Conservation (phyloP, 768 basidiomycete genomes). For the button mushroom (Agaricus bisporus) region DNA sequence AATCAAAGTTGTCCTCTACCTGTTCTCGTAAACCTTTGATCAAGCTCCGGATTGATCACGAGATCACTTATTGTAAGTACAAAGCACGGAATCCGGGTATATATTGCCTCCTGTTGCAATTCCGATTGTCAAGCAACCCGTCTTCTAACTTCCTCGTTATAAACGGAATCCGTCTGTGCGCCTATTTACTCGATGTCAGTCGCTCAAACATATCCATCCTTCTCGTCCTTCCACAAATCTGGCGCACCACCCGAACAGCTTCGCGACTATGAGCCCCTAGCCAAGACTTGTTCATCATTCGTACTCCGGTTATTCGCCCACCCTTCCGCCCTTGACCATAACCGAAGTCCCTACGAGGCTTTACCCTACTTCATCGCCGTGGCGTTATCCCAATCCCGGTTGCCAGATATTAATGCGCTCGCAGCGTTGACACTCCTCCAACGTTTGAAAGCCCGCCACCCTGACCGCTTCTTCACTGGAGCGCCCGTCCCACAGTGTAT, state of each 20-base stretch:
- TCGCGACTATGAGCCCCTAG: conserved; percentile 7
- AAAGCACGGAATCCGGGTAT: background rate
- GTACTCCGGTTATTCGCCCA: conserved; percentile 2
- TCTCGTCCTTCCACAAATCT: background rate
- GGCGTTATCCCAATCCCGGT: conserved; percentile 7
- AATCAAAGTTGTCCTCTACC: no score
- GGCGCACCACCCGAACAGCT: background rate
- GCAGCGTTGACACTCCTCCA: conserved; percentile 8
- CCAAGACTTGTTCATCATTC: conserved; percentile 9
- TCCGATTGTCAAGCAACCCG: background rate
- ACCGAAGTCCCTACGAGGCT: background rate
- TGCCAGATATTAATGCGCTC: conserved; percentile 5
- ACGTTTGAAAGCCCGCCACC: background rate
- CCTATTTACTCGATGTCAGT: background rate
- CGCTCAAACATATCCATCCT: background rate
- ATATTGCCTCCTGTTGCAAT: background rate
- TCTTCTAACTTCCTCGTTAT: no score
- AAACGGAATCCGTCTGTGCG: no score
- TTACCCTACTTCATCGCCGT: conserved; percentile 9
- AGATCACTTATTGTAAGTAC: background rate
- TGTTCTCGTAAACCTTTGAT: no score
- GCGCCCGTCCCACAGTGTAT: background rate
- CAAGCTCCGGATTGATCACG: background rate
- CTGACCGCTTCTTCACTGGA: background rate
- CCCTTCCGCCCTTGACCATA: background rate